phyloP scores from a whole-genome alignment of 371 early-diverging fungal species.

The Mucor saturninus region DNA sequence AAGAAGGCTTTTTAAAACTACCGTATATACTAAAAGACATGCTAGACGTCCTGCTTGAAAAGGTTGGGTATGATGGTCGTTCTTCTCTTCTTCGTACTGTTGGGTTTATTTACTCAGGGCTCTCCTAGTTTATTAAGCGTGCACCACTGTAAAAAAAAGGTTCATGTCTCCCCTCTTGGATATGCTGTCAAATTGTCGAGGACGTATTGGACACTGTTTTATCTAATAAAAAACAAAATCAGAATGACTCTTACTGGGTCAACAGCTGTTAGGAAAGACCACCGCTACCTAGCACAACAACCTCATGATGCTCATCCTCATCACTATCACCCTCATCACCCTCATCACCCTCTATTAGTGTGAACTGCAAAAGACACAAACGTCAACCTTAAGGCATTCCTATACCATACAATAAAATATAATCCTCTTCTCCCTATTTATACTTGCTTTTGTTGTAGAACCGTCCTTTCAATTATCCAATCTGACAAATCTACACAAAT shows the following conservation, averaged over 20 bases:
- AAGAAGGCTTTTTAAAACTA: conserved; percentile 21
- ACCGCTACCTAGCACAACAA: conserved; percentile 17
- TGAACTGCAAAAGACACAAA: conserved; percentile 14
- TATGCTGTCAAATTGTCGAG: conserved; percentile 10
- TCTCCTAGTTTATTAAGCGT: too few relatives aligned
- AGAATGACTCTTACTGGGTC: conserved; percentile 19
- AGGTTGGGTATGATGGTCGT: conserved; percentile 6
- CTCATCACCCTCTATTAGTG: conserved; percentile 15
- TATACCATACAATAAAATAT: conserved; percentile 12
- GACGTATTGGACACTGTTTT: conserved; percentile 11
- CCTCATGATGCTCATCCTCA: conserved; percentile 12
- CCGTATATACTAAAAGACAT: conserved; percentile 16
- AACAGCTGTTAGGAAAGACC: conserved; percentile 19
- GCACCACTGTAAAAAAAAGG: too few relatives aligned
- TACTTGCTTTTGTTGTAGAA: neutral
- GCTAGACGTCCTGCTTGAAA: conserved; percentile 9
- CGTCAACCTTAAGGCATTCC: conserved; percentile 10
- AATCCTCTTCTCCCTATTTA: conserved; percentile 4
- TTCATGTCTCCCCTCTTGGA: neutral
- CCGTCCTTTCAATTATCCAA: too few relatives aligned
- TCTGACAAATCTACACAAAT: too few relatives aligned
- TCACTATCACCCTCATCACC: neutral
- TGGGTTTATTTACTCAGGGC: conserved; percentile 13
- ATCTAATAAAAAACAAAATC: conserved; percentile 14
- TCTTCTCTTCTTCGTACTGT: conserved; percentile 11